phyloP scores from a whole-genome alignment of 352 stramenopile genomes.

The Pythium monospermum region DNA sequence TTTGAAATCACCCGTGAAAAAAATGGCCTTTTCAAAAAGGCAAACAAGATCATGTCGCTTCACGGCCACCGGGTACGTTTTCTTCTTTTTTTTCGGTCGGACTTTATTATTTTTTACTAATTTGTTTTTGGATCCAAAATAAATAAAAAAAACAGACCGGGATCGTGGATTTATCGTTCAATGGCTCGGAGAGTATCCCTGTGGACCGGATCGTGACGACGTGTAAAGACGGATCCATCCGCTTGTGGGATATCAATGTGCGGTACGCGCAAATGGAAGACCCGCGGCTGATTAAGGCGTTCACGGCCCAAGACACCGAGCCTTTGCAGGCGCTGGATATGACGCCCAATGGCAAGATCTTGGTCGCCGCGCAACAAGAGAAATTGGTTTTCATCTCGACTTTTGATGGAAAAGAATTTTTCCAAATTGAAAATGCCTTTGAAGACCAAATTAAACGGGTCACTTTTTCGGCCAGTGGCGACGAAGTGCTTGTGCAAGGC shows the following conservation, averaged over 20 bases:
- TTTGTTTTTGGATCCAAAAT: too few relatives aligned
- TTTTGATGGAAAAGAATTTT: constrained; percentile 41
- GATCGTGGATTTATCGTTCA: constrained; percentile 70
- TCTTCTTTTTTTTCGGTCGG: neutral
- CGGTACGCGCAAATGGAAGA: constrained; percentile 77
- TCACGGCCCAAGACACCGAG: constrained; percentile 48
- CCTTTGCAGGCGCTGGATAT: constrained; percentile 59
- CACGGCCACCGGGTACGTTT: constrained; percentile 62
- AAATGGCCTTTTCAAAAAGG: constrained; percentile 71
- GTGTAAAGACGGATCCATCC: constrained; percentile 72
- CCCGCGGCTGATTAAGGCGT: constrained; percentile 59
- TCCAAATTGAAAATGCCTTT: constrained; percentile 46
- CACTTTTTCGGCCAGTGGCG: constrained; percentile 48
- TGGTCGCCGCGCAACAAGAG: constrained; percentile 46
- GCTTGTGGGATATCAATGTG: constrained; percentile 81
- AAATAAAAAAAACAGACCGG: constrained; percentile 42
- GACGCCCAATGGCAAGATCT: constrained; percentile 62
- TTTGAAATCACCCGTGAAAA: constrained; percentile 78
- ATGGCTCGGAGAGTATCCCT: constrained; percentile 61
- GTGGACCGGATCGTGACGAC: constrained; percentile 72
- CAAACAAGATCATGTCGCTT: constrained; percentile 81
- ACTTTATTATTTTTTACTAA: neutral
- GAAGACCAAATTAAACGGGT: constrained; percentile 63
- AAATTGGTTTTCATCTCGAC: constrained; percentile 60
- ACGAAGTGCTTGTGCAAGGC: constrained; percentile 63